phyloP scores from a whole-genome alignment of 257 asterid species.

The Echites panduratus region DNA sequence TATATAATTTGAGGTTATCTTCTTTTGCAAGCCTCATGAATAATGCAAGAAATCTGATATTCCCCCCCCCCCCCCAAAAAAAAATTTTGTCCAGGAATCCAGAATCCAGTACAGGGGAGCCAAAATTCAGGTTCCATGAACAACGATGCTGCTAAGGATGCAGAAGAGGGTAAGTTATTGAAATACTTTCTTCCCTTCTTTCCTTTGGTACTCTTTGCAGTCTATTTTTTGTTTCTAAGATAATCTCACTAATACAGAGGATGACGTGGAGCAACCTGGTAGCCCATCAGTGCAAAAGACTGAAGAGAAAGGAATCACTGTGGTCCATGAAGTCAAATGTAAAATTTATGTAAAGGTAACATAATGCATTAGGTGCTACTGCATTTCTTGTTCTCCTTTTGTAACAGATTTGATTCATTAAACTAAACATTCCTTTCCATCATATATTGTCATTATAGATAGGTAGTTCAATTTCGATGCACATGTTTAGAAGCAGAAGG shows the following conservation, averaged over 20 bases:
- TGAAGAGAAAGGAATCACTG: slow-evolving; percentile 68
- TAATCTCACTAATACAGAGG: slow-evolving; percentile 45
- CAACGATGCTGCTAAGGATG: slow-evolving; percentile 26
- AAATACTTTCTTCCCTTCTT: neutral
- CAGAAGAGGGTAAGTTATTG: slow-evolving; percentile 27
- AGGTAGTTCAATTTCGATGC: neutral
- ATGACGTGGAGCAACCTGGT: slow-evolving; percentile 76
- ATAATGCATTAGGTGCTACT: neutral
- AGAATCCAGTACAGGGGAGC: slow-evolving; percentile 26
- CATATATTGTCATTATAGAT: neutral
- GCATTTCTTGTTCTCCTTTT: neutral
- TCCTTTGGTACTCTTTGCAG: neutral
- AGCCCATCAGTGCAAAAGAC: slow-evolving; percentile 86
- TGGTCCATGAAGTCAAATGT: slow-evolving; percentile 92
- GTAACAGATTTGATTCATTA: neutral
- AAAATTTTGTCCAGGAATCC: slow-evolving; percentile 23
- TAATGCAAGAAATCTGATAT: neutral
- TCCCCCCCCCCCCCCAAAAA: too few species aligned
- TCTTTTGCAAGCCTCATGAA: neutral
- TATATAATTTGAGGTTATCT: neutral
- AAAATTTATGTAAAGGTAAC: slow-evolving; percentile 82
- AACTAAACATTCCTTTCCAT: neutral
- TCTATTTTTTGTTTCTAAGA: neutral
- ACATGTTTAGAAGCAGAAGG: neutral
- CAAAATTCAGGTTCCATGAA: slow-evolving; percentile 19